A percentile compares a stretch with the other conserved stretches of the same genome.
phyloP scores from a whole-genome alignment of 176 grass and related monocot genomes.

The Puccinellia tenuiflora region DNA sequence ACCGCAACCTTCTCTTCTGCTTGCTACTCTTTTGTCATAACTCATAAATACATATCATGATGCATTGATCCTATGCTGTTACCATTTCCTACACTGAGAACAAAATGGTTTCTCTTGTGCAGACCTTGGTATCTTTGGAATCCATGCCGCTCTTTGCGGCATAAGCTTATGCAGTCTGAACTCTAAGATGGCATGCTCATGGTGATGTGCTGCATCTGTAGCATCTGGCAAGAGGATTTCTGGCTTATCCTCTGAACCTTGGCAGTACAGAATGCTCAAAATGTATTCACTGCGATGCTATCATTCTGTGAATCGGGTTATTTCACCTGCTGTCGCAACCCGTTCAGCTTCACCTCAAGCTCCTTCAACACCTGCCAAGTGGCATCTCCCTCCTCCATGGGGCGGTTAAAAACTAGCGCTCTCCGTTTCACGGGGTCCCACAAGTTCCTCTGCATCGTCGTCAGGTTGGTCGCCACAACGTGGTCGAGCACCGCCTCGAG shows the following conservation, averaged over 20 bases:
- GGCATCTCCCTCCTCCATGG: conserved; percentile 55
- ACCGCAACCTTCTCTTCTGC: not conserved
- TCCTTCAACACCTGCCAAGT: conserved; percentile 82
- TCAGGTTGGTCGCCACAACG: conserved; percentile 64
- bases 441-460: conserved; percentile 60
- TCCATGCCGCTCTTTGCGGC: not conserved
- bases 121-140: not conserved
- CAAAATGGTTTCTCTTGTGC: not conserved
- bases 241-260: not conserved
- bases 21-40: not conserved
- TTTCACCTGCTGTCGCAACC: not conserved
- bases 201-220: not conserved
- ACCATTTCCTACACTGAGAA: not conserved
- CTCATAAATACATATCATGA: not conserved
- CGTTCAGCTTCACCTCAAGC: conserved; percentile 38
- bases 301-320: not conserved
- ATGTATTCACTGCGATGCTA: not conserved
- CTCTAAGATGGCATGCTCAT: not conserved
- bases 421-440: conserved; percentile 63
- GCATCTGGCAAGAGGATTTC: not conserved
- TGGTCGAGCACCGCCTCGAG: conserved; percentile 65
- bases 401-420: conserved; percentile 55
- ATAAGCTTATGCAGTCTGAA: not conserved
- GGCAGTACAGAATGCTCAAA: not conserved
- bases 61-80: not conserved